Percentiles rank a stretch among this genome's conserved stretches.
phyloP scores from a whole-genome alignment of 2,329 filamentous ascomycete genomes.

The Exserohilum rostratum region DNA sequence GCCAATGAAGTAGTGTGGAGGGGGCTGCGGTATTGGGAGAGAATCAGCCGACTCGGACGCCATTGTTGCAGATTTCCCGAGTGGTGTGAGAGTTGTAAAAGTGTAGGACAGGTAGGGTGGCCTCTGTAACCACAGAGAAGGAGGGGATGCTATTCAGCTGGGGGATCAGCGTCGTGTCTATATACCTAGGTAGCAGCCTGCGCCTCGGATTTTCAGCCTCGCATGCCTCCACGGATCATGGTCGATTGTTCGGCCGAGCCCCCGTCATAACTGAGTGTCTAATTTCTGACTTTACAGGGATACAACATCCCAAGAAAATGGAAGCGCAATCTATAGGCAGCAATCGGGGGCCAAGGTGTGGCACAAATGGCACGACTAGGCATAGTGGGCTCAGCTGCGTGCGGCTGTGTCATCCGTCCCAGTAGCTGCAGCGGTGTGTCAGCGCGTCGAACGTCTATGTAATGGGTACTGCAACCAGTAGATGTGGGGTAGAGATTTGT shows the following conservation, averaged over 20 bases:
- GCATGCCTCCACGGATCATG: background rate
- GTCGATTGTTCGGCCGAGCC: background rate
- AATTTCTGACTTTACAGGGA: constrained; percentile 8
- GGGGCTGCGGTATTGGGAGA: constrained; percentile 10
- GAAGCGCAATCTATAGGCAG: background rate
- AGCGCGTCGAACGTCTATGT: background rate
- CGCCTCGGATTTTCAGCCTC: constrained; percentile 2
- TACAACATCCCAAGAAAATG: background rate
- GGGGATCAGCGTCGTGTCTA: background rate
- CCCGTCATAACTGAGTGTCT: constrained; percentile 3
- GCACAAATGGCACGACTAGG: background rate
- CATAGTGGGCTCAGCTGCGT: constrained; percentile 7
- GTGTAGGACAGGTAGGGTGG: background rate
- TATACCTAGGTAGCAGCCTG: background rate
- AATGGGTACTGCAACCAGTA: constrained; percentile 4
- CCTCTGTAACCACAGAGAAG: background rate
- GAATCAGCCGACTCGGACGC: constrained; percentile 5
- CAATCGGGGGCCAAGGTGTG: background rate
- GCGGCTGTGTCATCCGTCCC: constrained; percentile 10
- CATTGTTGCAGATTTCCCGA: background rate
- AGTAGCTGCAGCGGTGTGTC: constrained; percentile 37
- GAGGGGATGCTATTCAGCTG: background rate
- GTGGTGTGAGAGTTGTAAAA: background rate
- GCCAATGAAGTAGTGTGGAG: constrained; percentile 6
- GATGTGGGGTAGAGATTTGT: background rate